Percentiles rank a stretch among this genome's conserved stretches.
Evolutionary conservation across 2,329 filamentous ascomycete species (phyloP).

Genomic region (Talaromyces sp.): DNA sequence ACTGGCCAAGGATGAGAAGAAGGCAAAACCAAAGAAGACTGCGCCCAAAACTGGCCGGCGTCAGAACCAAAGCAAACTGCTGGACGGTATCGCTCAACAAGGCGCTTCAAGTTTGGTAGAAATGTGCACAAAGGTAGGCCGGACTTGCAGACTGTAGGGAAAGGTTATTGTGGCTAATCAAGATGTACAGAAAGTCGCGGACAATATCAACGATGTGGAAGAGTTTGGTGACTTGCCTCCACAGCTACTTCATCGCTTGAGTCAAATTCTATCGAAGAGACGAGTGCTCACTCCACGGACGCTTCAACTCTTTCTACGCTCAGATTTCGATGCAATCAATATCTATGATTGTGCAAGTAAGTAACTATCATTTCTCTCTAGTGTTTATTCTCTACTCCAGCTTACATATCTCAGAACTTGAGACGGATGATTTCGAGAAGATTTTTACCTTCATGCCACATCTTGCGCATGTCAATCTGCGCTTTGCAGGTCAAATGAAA

Average conservation of each 20-base stretch:
- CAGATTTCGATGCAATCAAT: slow-evolving; percentile 54
- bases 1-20: slow-evolving; percentile 63
- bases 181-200: slow-evolving; percentile 51
- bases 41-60: slow-evolving; percentile 61
- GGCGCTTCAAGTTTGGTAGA: slow-evolving; percentile 48
- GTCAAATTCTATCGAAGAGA: slow-evolving; percentile 63
- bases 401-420: slow-evolving; percentile 53
- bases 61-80: slow-evolving; percentile 75
- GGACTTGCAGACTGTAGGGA: not conserved
- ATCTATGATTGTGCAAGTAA: slow-evolving; percentile 60
- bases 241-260: slow-evolving; percentile 54
- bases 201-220: slow-evolving; percentile 61
- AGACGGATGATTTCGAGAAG: slow-evolving; percentile 70
- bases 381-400: not conserved
- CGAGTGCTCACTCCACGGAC: slow-evolving; percentile 52
- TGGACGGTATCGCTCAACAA: slow-evolving; percentile 63
- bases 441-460: slow-evolving; percentile 73
- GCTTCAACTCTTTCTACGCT: slow-evolving; percentile 46
- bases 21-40: slow-evolving; percentile 52
- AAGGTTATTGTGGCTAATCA: slow-evolving; percentile 21
- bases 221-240: slow-evolving; percentile 62
- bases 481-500: slow-evolving; percentile 89
- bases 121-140: slow-evolving; percentile 54
- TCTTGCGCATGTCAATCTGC: slow-evolving; percentile 68
- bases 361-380: slow-evolving; percentile 22